Evolutionary conservation across 768 basidiomycete genomes (phyloP).

Genomic region (Serpula lacrymans): DNA sequence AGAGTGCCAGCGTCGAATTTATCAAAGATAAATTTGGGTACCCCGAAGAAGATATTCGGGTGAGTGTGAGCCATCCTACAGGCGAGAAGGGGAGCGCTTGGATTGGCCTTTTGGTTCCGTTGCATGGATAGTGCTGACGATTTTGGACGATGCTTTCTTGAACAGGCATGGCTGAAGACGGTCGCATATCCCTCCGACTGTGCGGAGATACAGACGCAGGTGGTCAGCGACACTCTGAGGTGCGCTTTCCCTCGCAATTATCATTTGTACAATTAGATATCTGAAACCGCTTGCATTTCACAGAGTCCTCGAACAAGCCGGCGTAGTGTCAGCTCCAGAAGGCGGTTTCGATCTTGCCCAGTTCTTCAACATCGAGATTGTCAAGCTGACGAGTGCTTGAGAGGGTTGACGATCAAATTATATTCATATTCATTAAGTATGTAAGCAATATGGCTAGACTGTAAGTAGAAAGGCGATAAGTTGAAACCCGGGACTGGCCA

Average conservation of each 20-base stretch:
- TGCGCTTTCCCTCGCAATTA: no score
- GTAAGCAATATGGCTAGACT: no score
- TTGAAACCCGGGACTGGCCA: no score
- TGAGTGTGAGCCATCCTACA: slow-evolving; percentile 22
- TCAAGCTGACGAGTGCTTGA: slow-evolving; percentile 31
- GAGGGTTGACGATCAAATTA: no score
- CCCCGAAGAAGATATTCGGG: slow-evolving; percentile 76
- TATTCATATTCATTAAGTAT: no score
- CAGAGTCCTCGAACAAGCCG: slow-evolving; percentile 74
- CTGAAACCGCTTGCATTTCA: slow-evolving; percentile 3
- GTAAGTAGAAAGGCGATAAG: background rate
- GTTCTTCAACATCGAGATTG: slow-evolving; percentile 59
- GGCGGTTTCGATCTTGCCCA: slow-evolving; percentile 51
- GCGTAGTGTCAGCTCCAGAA: slow-evolving; percentile 54
- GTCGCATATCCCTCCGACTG: slow-evolving; percentile 75
- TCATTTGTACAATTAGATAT: no score
- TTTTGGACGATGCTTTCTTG: slow-evolving; percentile 1
- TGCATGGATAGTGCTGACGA: background rate
- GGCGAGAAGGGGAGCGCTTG: no score
- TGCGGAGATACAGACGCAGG: slow-evolving; percentile 54
- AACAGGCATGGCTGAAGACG: slow-evolving; percentile 79
- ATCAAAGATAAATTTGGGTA: slow-evolving; percentile 81
- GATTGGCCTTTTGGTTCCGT: background rate
- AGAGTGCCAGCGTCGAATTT: slow-evolving; percentile 63
- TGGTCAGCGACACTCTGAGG: slow-evolving; percentile 70